These are phyloP conservation scores for Boletus calvinii DNA, from an alignment of 1,284 basidiomycete species.

Conservation along the genomic window DNA sequence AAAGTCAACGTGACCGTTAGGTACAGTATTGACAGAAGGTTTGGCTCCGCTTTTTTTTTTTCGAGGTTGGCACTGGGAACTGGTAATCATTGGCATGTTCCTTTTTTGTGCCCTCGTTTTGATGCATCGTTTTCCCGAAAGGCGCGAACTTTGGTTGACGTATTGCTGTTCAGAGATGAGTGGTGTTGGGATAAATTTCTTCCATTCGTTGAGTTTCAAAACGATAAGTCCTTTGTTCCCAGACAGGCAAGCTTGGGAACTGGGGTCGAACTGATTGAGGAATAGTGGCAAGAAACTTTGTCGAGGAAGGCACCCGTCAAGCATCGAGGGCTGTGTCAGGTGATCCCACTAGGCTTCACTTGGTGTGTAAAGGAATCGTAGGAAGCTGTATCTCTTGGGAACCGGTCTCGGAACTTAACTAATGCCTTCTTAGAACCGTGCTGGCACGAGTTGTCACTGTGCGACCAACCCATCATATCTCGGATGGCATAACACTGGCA, in stretches of 20 bases:
- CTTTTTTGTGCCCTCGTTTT: constrained; percentile 13
- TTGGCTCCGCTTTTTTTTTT: constrained; percentile 8
- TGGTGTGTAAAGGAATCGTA: neutral
- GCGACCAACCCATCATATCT: constrained; percentile 6
- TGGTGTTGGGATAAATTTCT: constrained; percentile 5
- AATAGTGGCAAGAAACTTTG: constrained; percentile 20
- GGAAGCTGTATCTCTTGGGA: constrained; percentile 14
- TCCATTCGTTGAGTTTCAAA: constrained; percentile 7
- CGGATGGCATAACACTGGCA: constrained; percentile 12
- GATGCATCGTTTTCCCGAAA: constrained; percentile 4
- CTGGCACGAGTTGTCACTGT: constrained; percentile 9
- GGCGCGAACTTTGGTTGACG: constrained; percentile 23
- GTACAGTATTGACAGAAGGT: constrained; percentile 14
- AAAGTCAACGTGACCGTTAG: constrained; percentile 21
- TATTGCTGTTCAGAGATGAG: neutral
- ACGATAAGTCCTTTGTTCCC: neutral
- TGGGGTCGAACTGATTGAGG: constrained; percentile 26
- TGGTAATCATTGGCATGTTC: constrained; percentile 5
- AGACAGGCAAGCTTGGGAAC: constrained; percentile 1
- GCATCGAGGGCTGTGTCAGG: constrained; percentile 20
- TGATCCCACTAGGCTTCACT: neutral
- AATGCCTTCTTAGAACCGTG: constrained; percentile 5
- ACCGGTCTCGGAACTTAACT: constrained; percentile 5
- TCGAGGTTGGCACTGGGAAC: constrained; percentile 8
- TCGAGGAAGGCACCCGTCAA: constrained; percentile 17